Evolutionary conservation across 1,284 basidiomycete species (phyloP).

Genomic region (Irpex sp.): DNA sequence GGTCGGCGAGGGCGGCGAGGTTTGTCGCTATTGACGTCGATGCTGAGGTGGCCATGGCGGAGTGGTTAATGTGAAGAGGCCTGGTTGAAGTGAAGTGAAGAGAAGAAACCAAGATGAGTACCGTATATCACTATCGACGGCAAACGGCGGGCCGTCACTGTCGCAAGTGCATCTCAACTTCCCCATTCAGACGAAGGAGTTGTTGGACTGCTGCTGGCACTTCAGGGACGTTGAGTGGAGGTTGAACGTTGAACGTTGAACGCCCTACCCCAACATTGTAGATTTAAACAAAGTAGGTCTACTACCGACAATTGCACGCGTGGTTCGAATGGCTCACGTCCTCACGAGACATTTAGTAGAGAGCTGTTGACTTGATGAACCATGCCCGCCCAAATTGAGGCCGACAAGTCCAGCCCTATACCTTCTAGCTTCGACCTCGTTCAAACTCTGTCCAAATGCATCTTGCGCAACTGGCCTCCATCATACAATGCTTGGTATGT

Average conservation of each 20-base stretch:
- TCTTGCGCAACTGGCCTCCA: constrained; percentile 2
- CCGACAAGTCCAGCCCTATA: background rate
- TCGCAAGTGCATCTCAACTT: too few species aligned
- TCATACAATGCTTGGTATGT: background rate
- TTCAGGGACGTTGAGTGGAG: too few species aligned
- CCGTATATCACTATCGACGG: background rate
- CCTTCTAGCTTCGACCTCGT: constrained; percentile 1
- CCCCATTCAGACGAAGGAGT: too few species aligned
- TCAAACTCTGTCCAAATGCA: background rate
- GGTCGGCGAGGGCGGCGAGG: constrained; percentile 53
- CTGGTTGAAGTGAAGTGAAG: background rate
- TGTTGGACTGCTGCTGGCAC: too few species aligned
- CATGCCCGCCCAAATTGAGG: background rate
- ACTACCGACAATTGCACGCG: too few species aligned
- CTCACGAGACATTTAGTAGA: too few species aligned
- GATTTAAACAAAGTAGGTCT: too few species aligned
- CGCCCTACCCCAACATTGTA: too few species aligned
- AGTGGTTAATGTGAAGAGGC: background rate
- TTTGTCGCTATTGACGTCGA: constrained; percentile 30
- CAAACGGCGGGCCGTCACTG: background rate
- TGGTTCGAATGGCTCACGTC: too few species aligned
- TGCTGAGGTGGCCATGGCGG: constrained; percentile 14
- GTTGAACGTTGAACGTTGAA: too few species aligned
- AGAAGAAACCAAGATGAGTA: background rate
- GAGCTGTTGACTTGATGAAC: background rate